phyloP scores from a whole-genome alignment of 257 asterid species.

The Orobanche coerulescens region DNA sequence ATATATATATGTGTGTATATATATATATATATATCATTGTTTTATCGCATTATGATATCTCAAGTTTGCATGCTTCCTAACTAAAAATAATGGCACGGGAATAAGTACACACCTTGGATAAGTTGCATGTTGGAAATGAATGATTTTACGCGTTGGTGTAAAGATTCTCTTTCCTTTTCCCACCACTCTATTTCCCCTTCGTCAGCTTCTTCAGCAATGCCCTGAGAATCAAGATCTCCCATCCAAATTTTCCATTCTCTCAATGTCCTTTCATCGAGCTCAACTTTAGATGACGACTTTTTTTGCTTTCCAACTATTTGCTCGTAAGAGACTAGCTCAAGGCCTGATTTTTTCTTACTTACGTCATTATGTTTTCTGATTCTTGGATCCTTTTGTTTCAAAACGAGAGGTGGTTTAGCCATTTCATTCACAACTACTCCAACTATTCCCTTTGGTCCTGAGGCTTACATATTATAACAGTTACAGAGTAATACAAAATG shows the following conservation, averaged over 20 bases:
- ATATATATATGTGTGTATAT: too few species aligned
- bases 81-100: too few species aligned
- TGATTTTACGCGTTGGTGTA: neutral
- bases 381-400: neutral
- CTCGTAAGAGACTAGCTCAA: neutral
- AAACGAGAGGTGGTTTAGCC: neutral
- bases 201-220: neutral
- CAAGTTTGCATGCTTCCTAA: neutral
- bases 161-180: neutral
- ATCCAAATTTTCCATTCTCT: neutral
- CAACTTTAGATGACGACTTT: neutral
- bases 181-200: neutral
- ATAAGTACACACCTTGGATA: slow-evolving; percentile 5
- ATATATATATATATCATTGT: too few species aligned
- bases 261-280: neutral
- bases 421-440: neutral
- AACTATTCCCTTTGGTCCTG: neutral
- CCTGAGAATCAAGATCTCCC: neutral
- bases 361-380: neutral
- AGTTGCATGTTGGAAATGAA: neutral
- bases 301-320: neutral
- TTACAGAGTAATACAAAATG: neutral
- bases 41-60: too few species aligned
- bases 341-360: neutral
- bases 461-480: neutral